These are phyloP conservation scores for Gracilaria domingensis DNA, from an alignment of 23 red algal genomes.

Conservation along the genomic window DNA sequence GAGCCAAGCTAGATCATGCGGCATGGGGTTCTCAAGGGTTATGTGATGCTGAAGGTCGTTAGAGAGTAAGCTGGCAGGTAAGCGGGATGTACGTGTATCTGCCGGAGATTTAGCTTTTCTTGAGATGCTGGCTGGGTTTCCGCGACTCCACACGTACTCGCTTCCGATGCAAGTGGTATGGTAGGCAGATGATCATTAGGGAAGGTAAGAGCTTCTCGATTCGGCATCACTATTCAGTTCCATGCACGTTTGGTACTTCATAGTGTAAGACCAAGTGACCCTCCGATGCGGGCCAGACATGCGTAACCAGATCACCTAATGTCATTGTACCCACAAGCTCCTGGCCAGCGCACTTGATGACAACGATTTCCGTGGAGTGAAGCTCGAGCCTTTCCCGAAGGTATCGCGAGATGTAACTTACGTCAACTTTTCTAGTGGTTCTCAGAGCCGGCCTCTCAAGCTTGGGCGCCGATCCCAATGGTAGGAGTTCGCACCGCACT, in stretches of 20 bases:
- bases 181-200: neutral
- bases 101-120: neutral
- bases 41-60: neutral
- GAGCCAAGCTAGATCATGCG: neutral
- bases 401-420: neutral
- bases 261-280: conserved; percentile 54
- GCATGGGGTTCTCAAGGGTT: neutral
- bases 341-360: conserved; percentile 36
- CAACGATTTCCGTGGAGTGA: neutral
- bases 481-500: conserved; percentile 35
- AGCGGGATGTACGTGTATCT: neutral
- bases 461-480: conserved; percentile 24
- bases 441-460: conserved; percentile 35
- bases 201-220: neutral
- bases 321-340: conserved; percentile 43
- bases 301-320: conserved; percentile 26
- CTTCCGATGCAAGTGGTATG: neutral
- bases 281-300: conserved; percentile 55
- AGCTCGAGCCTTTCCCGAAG: conserved; percentile 28
- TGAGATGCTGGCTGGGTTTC: neutral
- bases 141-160: neutral
- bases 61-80: neutral
- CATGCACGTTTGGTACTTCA: neutral
- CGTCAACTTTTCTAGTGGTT: conserved; percentile 22
- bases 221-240: neutral